These are phyloP conservation scores for Naegleria lovaniensis DNA, from an alignment of 208 protist species.

Conservation along the genomic window DNA sequence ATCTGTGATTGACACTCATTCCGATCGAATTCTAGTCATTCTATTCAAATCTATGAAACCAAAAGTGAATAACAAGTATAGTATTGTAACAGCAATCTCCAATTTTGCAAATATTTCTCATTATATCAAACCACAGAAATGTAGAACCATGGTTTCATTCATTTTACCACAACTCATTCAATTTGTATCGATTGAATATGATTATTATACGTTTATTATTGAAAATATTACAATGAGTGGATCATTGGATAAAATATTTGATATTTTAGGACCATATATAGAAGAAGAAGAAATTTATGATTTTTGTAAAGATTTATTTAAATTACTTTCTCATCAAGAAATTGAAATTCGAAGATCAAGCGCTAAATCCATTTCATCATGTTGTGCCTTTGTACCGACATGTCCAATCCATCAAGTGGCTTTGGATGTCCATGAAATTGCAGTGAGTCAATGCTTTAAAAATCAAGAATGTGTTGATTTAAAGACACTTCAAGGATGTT, in stretches of 20 bases:
- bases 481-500: background rate
- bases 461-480: background rate
- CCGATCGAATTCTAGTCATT: slow-evolving; percentile 1
- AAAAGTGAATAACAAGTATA: background rate
- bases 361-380: background rate
- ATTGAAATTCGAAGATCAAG: background rate
- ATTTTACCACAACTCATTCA: background rate
- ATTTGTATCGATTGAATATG: background rate
- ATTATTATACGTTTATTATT: background rate
- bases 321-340: background rate
- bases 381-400: background rate
- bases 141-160: slow-evolving; percentile 3
- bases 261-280: slow-evolving; percentile 14
- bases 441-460: background rate
- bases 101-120: slow-evolving; percentile 10
- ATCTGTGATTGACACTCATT: background rate
- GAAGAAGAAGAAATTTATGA: background rate
- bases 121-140: slow-evolving; percentile 23
- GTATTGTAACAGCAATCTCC: background rate
- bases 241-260: background rate
- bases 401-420: background rate
- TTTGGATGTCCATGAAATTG: background rate
- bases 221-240: background rate
- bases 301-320: background rate
- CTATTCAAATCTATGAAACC: slow-evolving; percentile 15